Base-by-base conservation (phyloP, 495 filamentous ascomycete genomes). In the Podospora appendiculata region DNA sequence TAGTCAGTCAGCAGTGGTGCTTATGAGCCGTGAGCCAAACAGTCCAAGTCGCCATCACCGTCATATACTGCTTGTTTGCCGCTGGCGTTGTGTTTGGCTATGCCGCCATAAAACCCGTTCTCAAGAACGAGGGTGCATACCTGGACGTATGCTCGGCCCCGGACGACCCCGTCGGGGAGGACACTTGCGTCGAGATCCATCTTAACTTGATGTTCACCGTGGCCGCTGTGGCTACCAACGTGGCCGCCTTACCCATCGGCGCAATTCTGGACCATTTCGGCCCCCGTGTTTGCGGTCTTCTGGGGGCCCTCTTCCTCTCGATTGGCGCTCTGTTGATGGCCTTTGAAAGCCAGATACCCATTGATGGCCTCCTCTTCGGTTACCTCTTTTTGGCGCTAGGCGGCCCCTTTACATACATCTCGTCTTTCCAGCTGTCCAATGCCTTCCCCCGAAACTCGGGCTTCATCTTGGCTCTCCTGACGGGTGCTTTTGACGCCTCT, bases 121-220 rank as follows among this genome's bases (percentile, higher is more conserved):
- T 94, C 49, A 85, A 91, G 48, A 63, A 72, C 48, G 86, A 92
- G 67, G 83, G 82, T 0, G 87, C 90, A 17, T 94, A 92, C 60
- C 68, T 70, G 41, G 70, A 87, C 36, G 62, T 70, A 2, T 94
- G 89, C 58, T 38, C 59, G 11, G 57, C 34, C 12, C 69, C 81
- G 1, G 52, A 58, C 25, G 51, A 32, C 32, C 79, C 88, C 57
- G 56, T 86, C 32, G 74, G 83, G 38, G 66, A 77, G 6, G 72
- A 79, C 47, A 82, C 83, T 0, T 76, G 77, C 50, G 79, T 90
- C 16, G 90, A 95, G 64, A 83, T 95, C 45, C 79, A 85, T 45
- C 75, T 95, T 45, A 96, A 96, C 65, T 68, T 95, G 52, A 95
- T 96, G 90, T 95, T 96, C 73, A 95, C 90, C 33, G 77, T 88